Evolutionary conservation across 2,329 filamentous ascomycete species (phyloP), one percentile per base, ranked within the genome.

Genomic region (Colletotrichum euphorbiae): DNA sequence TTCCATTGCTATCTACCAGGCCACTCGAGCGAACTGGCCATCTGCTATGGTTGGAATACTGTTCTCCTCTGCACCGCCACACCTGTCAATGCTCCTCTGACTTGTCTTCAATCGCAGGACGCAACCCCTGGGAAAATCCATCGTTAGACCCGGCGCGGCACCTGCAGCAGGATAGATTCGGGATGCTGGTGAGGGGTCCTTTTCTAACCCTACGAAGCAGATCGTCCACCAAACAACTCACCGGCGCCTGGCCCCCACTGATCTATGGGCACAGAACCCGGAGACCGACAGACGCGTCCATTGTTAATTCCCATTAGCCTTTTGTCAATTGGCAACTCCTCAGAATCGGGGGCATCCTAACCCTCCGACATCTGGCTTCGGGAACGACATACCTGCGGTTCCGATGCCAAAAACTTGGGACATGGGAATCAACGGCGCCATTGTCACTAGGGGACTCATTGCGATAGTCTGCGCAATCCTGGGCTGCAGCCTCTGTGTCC

Each of bases 41-140:
- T 3, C 6, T 28, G 28, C 28, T 28, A 28, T 28, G 28, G 28
- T 28, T 28, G 28, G 28, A 28, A 8, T 28, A 8, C 28, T 38
- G 36, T 38, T 38, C 36, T 5, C 36, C 36, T 5, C 36, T 38
- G 36, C 36, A 38, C 8, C 12, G 36, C 36, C 36, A 13, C 36
- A 13, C 9, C 36, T 38, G 36, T 38, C 12, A 38, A 12, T 11
- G 36, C 6, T 38, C 12, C 36, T 38, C 13, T 38, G 12, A 38
- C 36, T 38, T 15, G 8, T 38, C 11, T 38, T 38, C 28, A 28
- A 38, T 38, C 4, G 33, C 33, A 38, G 33, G 9, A 38, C 9
- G 33, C 40, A 58, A 58, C 36, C 55, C 55, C 40, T 43, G 55
- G 21, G 55, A 45, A 58, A 46, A 58, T 58, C 55, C 42, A 40